Conservation (phyloP, 1,284 basidiomycete genomes). For the Sanghuangporus sanghuang region DNA sequence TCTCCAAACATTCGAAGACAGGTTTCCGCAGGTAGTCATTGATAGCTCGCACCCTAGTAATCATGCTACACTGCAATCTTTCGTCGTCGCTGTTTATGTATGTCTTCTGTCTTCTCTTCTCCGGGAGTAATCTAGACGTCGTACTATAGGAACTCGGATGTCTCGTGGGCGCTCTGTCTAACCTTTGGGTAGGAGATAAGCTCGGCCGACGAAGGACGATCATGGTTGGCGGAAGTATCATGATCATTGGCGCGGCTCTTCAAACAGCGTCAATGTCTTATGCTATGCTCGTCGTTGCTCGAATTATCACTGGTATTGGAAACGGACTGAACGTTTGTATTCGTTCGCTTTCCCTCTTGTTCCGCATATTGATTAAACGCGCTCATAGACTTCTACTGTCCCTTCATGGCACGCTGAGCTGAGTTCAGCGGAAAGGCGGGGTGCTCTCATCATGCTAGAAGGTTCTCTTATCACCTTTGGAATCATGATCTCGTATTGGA, state of each 20-base stretch:
- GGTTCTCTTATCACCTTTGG: slow-evolving; percentile 66
- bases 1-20: slow-evolving; percentile 42
- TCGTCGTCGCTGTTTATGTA: slow-evolving; percentile 51
- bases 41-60: slow-evolving; percentile 19
- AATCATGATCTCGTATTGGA: slow-evolving; percentile 65
- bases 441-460: slow-evolving; percentile 65
- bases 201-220: slow-evolving; percentile 51
- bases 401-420: slow-evolving; percentile 65
- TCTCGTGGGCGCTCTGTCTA: slow-evolving; percentile 45
- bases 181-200: slow-evolving; percentile 50
- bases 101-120: slow-evolving; percentile 21
- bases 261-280: slow-evolving; percentile 51
- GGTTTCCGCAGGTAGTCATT: slow-evolving; percentile 41
- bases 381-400: slow-evolving; percentile 54
- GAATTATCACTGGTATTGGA: slow-evolving; percentile 58
- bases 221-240: slow-evolving; percentile 45
- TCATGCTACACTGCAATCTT: slow-evolving; percentile 49
- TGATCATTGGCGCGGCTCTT: slow-evolving; percentile 61
- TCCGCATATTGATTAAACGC: slow-evolving; percentile 22
- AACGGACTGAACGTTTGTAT: slow-evolving; percentile 59
- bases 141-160: slow-evolving; percentile 45
- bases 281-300: slow-evolving; percentile 54
- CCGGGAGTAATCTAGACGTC: background rate
- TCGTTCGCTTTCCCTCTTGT: background rate
- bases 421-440: slow-evolving; percentile 53